Conservation (phyloP, 2,329 filamentous ascomycete species). For the Trichophyton equinum region DNA sequence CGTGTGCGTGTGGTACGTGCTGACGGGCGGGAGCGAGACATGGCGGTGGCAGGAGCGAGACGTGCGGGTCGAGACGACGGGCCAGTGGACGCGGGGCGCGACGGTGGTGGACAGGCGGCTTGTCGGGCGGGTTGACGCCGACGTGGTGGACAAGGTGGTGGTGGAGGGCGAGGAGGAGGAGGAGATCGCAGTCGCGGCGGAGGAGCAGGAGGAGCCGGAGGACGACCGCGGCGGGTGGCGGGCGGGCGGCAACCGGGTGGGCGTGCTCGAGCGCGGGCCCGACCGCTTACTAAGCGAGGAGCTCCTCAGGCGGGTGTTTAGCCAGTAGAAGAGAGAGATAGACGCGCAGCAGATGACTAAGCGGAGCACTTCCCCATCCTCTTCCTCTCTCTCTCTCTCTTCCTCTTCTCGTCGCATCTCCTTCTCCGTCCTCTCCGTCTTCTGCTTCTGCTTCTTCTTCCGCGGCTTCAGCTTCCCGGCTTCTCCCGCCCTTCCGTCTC, state of each 20-base stretch:
- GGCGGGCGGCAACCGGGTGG: constrained; percentile 65
- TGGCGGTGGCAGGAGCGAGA: constrained; percentile 48
- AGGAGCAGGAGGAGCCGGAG: constrained; percentile 43
- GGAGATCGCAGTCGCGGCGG: constrained; percentile 27
- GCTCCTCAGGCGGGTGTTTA: neutral
- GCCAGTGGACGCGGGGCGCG: constrained; percentile 92
- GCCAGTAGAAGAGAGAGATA: too few species aligned
- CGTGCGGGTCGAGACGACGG: constrained; percentile 74
- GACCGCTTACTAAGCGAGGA: constrained; percentile 28
- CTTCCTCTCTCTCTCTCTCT: too few species aligned
- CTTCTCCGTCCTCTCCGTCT: too few species aligned
- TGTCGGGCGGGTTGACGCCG: constrained; percentile 20
- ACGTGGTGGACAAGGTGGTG: constrained; percentile 34
- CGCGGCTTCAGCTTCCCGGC: too few species aligned
- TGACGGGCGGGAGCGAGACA: constrained; percentile 40
- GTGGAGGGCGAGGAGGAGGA: constrained; percentile 42
- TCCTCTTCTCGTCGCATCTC: too few species aligned
- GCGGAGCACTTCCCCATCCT: too few species aligned
- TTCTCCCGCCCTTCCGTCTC: too few species aligned
- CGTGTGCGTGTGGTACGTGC: constrained; percentile 64
- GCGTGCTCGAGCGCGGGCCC: constrained; percentile 57
- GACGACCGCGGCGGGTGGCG: constrained; percentile 68
- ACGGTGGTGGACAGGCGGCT: constrained; percentile 66
- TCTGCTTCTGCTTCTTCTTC: too few species aligned
- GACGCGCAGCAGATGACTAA: too few species aligned